Evolutionary conservation across 2,329 filamentous ascomycete genomes (phyloP), one percentile per base, ranked within the genome.

Genomic region (Mycogone perniciosa): DNA sequence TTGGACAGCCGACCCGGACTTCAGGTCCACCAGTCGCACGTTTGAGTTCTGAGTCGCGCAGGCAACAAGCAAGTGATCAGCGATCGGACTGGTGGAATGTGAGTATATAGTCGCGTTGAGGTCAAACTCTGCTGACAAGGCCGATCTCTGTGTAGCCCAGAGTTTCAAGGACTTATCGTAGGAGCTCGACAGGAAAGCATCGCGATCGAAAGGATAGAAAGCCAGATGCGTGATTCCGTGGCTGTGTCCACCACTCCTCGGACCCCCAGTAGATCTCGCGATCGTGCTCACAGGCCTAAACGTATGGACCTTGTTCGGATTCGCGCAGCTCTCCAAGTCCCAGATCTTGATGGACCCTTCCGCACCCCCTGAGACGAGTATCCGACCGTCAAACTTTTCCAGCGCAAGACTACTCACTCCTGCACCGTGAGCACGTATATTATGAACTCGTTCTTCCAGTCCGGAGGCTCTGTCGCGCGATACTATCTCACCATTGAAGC

Each of bases 21-120:
- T 86, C 33, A 96, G 76, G 64, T 97, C 92, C 5, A 96, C 82
- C 6, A 97, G 79, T 11, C 90, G 84, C 10, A 96, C 86, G 29
- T 87, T 79, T 6, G 89, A 88, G 63, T 93, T 84, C 56, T 95
- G 89, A 0, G 90, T 95, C 1, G 88, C 91, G 61, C 89, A 93
- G 7, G 92, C 90, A 7, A 96, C 87, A 4, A 96, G 78, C 0
- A 95, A 75, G 61, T 90, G 77, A 47, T 81, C 72, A 50, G 89
- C 79, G 52, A 91, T 72, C 39, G 84, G 79, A 1, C 90, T 95
- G 29, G 88, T 77, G 0, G 87, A 82, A 65, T 96, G 90, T 1
- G 86, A 84, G 67, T 89, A 89, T 44, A 89, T 75, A 31, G 84
- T 84, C 4, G 81, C 78, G 46, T 79, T 80, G 27, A 91, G 75